Evolutionary conservation across 352 stramenopile genomes (phyloP).

Genomic region (Pythium myriotylum): DNA sequence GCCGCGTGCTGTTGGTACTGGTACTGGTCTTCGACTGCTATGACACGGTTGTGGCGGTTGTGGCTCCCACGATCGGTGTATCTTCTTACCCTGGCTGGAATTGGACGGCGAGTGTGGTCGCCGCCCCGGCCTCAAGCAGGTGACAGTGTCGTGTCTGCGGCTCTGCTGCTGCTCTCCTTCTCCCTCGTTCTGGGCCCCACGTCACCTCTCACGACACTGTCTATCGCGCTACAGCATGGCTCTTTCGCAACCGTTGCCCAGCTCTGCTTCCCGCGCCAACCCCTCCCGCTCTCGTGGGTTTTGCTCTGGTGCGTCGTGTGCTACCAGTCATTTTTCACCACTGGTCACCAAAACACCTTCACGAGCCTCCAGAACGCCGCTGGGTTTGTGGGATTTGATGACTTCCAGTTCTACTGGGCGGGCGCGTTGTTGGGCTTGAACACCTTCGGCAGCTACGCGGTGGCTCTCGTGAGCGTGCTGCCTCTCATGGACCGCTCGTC

Average conservation of each 20-base stretch:
- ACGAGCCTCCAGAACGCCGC: conserved; percentile 90
- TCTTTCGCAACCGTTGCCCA: conserved; percentile 45
- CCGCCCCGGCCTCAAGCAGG: no score
- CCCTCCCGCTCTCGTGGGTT: conserved; percentile 37
- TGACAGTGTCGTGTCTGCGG: conserved; percentile 23
- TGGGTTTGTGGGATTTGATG: conserved; percentile 88
- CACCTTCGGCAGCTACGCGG: conserved; percentile 79
- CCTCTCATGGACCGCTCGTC: conserved; percentile 22
- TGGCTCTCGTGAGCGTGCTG: conserved; percentile 45
- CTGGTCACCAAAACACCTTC: conserved; percentile 89
- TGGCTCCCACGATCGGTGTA: conserved; percentile 67
- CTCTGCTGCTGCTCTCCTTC: conserved; percentile 47
- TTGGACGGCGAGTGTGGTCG: conserved; percentile 22
- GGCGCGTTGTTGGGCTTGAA: conserved; percentile 85
- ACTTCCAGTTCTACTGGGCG: conserved; percentile 79
- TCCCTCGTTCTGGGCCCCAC: conserved; percentile 69
- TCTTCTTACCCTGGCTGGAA: conserved; percentile 21
- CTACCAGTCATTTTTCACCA: conserved; percentile 85
- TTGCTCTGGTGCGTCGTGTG: conserved; percentile 61
- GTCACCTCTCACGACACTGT: conserved; percentile 58
- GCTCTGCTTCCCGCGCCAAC: background rate
- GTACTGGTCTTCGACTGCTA: conserved; percentile 43
- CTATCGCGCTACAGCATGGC: conserved; percentile 41
- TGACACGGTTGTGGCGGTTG: conserved; percentile 39
- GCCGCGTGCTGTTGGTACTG: conserved; percentile 52